These are phyloP conservation scores for Eimeria falciformis DNA, from an alignment of 169 alveolate species.

Conservation along the genomic window DNA sequence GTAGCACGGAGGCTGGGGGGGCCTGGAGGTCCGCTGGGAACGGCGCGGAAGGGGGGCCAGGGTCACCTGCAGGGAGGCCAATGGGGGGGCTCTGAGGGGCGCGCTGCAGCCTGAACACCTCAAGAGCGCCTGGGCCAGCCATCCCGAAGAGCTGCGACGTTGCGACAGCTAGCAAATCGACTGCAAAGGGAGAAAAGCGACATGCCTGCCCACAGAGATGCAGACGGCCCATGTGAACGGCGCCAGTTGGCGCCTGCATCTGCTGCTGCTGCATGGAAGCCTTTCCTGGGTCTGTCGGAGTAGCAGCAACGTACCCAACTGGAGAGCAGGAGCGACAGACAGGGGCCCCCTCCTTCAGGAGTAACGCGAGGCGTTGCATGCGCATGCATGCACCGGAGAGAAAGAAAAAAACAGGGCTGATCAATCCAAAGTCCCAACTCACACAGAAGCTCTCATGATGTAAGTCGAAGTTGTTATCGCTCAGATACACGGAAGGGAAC, in stretches of 20 bases:
- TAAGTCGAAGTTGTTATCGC: too few species aligned
- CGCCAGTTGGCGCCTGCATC: background rate
- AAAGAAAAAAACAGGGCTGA: too few species aligned
- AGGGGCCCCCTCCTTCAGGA: too few species aligned
- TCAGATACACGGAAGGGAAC: too few species aligned
- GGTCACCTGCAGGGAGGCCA: background rate
- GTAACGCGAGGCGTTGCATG: too few species aligned
- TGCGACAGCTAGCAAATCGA: conserved; percentile 71
- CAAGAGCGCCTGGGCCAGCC: conserved; percentile 63
- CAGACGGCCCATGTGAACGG: conserved; percentile 37
- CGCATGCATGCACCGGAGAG: too few species aligned
- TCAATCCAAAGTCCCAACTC: too few species aligned
- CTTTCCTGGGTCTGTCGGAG: too few species aligned
- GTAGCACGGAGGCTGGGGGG: background rate
- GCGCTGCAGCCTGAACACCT: background rate
- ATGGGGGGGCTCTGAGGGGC: background rate
- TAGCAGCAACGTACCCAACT: too few species aligned
- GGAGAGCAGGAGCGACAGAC: too few species aligned
- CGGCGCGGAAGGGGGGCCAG: background rate
- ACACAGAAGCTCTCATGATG: too few species aligned
- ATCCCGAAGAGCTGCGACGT: conserved; percentile 75
- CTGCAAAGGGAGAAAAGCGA: conserved; percentile 71
- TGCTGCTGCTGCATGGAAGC: background rate
- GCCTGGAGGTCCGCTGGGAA: background rate
- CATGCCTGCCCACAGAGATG: conserved; percentile 71